Evolutionary conservation across 2,329 filamentous ascomycete genomes (phyloP).

Genomic region (Fusarium incarnatum): DNA sequence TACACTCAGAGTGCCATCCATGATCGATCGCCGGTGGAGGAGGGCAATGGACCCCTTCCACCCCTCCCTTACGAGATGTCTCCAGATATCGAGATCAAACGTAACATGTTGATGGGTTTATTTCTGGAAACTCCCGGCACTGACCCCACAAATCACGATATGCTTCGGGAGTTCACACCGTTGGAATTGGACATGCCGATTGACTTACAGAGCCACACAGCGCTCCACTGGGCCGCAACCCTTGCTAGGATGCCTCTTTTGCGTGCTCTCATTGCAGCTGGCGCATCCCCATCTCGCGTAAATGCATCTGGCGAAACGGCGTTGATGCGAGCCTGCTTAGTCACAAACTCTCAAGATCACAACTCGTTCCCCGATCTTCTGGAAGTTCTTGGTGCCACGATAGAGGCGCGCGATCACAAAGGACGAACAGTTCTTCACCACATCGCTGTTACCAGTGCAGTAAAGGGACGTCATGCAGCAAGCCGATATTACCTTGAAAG

Average conservation of each 20-base stretch:
- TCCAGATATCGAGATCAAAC: conserved; percentile 80
- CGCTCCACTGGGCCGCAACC: conserved; percentile 95
- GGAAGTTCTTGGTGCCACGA: conserved; percentile 87
- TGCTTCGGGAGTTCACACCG: conserved; percentile 79
- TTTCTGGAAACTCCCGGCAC: conserved; percentile 80
- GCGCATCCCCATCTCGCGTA: conserved; percentile 87
- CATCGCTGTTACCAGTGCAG: conserved; percentile 94
- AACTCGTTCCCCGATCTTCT: conserved; percentile 90
- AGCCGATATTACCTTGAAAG: conserved; percentile 97
- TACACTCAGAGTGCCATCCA: conserved; percentile 66
- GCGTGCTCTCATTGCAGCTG: conserved; percentile 82
- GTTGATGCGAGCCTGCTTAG: conserved; percentile 89
- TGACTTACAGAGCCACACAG: conserved; percentile 88
- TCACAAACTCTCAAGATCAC: conserved; percentile 94
- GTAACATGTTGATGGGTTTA: conserved; percentile 82
- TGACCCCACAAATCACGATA: conserved; percentile 79
- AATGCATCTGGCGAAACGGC: conserved; percentile 93
- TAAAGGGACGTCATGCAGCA: conserved; percentile 90
- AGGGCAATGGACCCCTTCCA: conserved; percentile 69
- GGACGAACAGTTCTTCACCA: conserved; percentile 94
- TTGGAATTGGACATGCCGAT: conserved; percentile 92
- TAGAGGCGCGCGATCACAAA: conserved; percentile 89
- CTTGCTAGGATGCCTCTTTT: conserved; percentile 86
- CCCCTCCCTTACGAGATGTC: conserved; percentile 72
- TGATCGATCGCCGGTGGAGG: conserved; percentile 57